Conservation (phyloP, 2,329 filamentous ascomycete genomes). For the Neophaeococcomyces aloes region DNA sequence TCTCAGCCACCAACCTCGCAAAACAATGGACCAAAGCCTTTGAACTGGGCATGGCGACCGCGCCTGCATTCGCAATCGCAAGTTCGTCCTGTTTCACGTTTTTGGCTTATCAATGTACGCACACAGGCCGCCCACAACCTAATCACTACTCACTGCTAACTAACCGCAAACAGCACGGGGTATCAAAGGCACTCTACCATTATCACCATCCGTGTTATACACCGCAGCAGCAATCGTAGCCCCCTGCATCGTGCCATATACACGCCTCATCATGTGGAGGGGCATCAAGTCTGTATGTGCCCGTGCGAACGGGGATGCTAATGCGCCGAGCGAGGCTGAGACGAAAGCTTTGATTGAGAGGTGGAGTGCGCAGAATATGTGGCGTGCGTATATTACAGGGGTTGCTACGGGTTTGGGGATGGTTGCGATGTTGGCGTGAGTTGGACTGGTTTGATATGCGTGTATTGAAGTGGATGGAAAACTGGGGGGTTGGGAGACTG, state of each 20-base stretch:
- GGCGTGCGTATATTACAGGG: neutral
- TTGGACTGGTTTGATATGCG: no score
- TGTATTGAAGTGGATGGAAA: no score
- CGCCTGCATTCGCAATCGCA: neutral
- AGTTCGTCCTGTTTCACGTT: neutral
- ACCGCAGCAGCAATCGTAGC: neutral
- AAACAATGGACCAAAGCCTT: neutral
- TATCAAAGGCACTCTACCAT: neutral
- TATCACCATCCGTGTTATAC: neutral
- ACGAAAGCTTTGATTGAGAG: neutral
- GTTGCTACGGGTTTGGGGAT: neutral
- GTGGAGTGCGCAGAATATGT: neutral
- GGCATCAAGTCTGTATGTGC: neutral
- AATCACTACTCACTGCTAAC: no score
- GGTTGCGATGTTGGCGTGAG: neutral
- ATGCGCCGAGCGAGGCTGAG: neutral
- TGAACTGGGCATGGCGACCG: neutral
- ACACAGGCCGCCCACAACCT: no score
- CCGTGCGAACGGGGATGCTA: neutral
- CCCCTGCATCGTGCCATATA: neutral
- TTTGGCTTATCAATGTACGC: neutral
- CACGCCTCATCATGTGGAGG: neutral
- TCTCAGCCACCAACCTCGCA: neutral
- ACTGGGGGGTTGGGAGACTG: no score
- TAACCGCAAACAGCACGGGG: neutral